Conservation (phyloP, 768 basidiomycete genomes). For the Boletus rubescentipes region DNA sequence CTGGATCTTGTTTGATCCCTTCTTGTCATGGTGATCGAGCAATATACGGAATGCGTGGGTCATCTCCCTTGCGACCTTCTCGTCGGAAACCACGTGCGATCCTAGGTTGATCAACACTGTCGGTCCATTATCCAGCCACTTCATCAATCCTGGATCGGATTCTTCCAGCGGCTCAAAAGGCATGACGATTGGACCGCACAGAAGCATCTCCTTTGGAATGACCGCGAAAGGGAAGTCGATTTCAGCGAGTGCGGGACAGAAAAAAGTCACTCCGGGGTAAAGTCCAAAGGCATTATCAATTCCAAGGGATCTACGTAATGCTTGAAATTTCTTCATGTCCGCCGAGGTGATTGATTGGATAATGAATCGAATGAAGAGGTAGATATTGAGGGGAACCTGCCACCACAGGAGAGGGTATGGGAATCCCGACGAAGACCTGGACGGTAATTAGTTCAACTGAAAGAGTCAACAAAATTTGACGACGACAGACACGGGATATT, state of each 20-base stretch:
- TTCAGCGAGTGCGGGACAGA: conserved; percentile 5
- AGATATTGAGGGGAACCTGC: conserved; percentile 12
- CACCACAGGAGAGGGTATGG: conserved; percentile 15
- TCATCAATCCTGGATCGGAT: background rate
- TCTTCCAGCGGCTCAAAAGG: conserved; percentile 8
- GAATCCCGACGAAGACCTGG: conserved; percentile 7
- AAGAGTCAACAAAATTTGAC: background rate
- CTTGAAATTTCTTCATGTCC: background rate
- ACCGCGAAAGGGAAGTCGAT: conserved; percentile 1
- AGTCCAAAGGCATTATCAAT: background rate
- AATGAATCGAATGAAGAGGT: conserved; percentile 2
- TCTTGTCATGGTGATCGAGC: background rate
- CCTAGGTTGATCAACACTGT: conserved; percentile 15
- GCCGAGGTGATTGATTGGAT: background rate
- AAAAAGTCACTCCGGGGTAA: background rate
- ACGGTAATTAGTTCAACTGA: background rate
- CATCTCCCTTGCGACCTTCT: background rate
- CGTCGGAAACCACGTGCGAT: background rate
- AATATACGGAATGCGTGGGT: conserved; percentile 4
- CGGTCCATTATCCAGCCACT: conserved; percentile 12
- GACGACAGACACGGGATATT: conserved; percentile 4
- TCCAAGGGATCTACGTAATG: conserved; percentile 1
- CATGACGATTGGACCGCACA: conserved; percentile 8
- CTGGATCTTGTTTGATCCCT: background rate
- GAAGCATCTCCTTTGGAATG: conserved; percentile 6